Conservation (phyloP, 2,329 filamentous ascomycete species). For the Alternaria gansuensis region DNA sequence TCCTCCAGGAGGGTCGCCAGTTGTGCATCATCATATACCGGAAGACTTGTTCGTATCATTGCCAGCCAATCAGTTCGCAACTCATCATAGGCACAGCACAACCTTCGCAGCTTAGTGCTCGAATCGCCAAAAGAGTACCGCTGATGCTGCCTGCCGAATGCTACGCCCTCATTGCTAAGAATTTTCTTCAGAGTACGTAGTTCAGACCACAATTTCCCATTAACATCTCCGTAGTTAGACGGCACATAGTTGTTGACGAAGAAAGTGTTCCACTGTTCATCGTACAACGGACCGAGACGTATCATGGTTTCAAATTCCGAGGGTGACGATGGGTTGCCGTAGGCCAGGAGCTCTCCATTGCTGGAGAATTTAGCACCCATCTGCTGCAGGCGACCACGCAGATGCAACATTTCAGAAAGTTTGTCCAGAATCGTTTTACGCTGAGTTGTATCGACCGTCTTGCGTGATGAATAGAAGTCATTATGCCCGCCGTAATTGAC, state of each 20-base stretch:
- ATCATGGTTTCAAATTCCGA: conserved; percentile 23
- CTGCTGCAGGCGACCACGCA: conserved; percentile 19
- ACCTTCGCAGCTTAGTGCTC: background rate
- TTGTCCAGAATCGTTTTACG: background rate
- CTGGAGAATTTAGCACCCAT: conserved; percentile 15
- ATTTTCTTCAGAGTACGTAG: background rate
- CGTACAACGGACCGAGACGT: conserved; percentile 17
- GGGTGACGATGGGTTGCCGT: conserved; percentile 14
- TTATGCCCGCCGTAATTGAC: background rate
- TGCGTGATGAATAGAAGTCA: background rate
- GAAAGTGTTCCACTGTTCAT: conserved; percentile 18
- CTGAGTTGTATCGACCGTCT: background rate
- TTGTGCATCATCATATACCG: background rate
- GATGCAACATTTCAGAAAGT: background rate
- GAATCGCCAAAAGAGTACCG: conserved; percentile 9
- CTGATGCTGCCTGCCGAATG: conserved; percentile 14
- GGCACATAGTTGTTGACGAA: conserved; percentile 5
- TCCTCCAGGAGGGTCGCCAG: background rate
- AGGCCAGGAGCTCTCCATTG: conserved; percentile 20
- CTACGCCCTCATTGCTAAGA: conserved; percentile 20
- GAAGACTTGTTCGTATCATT: background rate
- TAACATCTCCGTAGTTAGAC: background rate
- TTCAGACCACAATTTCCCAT: background rate
- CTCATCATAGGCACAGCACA: conserved; percentile 17
- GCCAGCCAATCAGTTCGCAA: conserved; percentile 11